Base-by-base conservation (phyloP, 768 basidiomycete genomes). In the Suillus paluster region DNA sequence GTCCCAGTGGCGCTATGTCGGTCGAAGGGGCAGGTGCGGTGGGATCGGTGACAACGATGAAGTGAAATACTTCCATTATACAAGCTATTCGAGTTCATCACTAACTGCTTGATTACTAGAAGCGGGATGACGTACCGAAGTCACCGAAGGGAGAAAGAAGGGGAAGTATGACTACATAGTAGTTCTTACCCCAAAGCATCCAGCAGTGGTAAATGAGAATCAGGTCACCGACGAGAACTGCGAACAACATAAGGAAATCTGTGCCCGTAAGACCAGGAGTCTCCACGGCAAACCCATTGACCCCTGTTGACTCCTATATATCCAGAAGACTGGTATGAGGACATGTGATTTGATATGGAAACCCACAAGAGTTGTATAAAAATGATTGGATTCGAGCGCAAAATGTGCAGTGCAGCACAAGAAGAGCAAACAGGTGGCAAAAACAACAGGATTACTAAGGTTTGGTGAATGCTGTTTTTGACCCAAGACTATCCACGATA, bases 121-220 rank as follows among this genome's bases (percentile, higher is more conserved):
- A 36, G 42, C 14, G n/a, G 25, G 55, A 11, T 4, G 3, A 52
- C 78, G 27, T 66, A 80, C 81, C 65, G 50, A 81, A 71, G 39
- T 73, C 72, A 9, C 62, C 68, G 12, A 79, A 12, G 1, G 80
- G 68, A 9, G 73, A 63, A 11, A 81, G 67, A 58, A 74, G 48
- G 4, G 80, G 81, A 2, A 80, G 50, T 25, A 77, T 42, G 30
- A 75, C 53, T 39, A 81, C 48, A 60, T 68, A 72, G 59, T 73
- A 73, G 42, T 72, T 77, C 54, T 64, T 67, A 1, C 65, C 71
- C 78, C 80, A 82, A 50, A 82, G 50, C 62, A 78, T 65, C 73
- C 77, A 82, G 67, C 78, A 80, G 38, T 81, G 81, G 59, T 80
- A 81, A 27, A 78, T 63, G 38, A 80, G 72, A 50, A 75, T 62